Evolutionary conservation across 2,329 filamentous ascomycete species (phyloP), one percentile per base, ranked within the genome.

Genomic region (Aureobasidium sp.): DNA sequence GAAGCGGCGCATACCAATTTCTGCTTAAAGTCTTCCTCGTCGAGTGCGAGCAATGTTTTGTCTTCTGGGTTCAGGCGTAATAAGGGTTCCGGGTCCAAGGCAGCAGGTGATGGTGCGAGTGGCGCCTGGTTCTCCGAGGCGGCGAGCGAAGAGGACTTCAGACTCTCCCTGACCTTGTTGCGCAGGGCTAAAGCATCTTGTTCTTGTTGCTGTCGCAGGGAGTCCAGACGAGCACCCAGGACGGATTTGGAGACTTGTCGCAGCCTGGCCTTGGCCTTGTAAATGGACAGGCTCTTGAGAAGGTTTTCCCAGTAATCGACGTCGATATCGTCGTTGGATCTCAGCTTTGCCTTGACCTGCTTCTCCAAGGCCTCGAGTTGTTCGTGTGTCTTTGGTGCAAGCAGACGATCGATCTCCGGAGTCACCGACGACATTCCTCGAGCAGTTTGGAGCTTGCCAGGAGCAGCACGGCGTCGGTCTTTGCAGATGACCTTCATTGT

Each of bases 271-370:
- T 90, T 91, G 37, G 94, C 91, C 77, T 97, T 97, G 86, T 90
- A 97, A 1, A 96, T 86, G 7, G 89, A 80, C 65, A 99, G 78
- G 71, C 87, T 95, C 67, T 87, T 87, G 64, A 99, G 80, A 17
- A 99, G 80, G 72, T 96, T 90, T 72, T 96, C 91, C 94, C 94
- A 99, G 74, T 97, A 99, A 75, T 99, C 94, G 2, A 89, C 91
- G 74, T 99, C 94, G 67, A 99, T 93, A 11, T 90, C 87, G 71
- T 97, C 92, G 71, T 96, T 87, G 8, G 91, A 95, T 58, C 87
- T 82, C 52, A 99, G 79, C 77, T 99, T 99, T 17, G 82, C 80
- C 72, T 86, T 86, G 73, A 99, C 94, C 77, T 97, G 92, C 66
- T 81, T 84, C 75, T 99, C 93, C 53, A 99, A 80, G 20, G 84